Base-by-base conservation (phyloP, 805 yeast genomes). In the Barnettozyma pratensis region DNA sequence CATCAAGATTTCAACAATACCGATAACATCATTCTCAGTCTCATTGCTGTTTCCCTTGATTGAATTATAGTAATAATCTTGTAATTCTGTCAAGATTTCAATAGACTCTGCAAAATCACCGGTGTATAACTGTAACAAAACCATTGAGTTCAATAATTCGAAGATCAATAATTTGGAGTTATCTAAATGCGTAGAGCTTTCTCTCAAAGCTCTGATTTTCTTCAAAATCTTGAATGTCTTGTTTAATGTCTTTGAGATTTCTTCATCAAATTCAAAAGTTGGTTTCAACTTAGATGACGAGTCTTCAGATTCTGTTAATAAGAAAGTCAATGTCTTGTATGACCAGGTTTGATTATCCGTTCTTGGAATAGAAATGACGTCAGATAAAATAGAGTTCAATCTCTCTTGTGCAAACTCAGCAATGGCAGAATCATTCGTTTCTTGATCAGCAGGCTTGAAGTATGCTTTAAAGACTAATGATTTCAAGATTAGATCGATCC, bases 91-190 rank as follows among this genome's bases (percentile, higher is more conserved):
- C 36, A 92, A 70, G 14, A 88, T 81, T 34, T 80, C 72, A 6
- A 86, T 78, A 1, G 96, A 83, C 51, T 92, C 97, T 8, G 44
- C 37, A 6, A 81, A 63, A 45, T 76, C 89, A 27, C 91, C 95
- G 47, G 81, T 70, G 60, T 83, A 90, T 34, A 91, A 72, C 63
- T 89, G 96, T 11, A 92, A 61, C 26, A 90, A 65, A 4, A 84
- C 83, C 76, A 87, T 79, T 0, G 96, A 84, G 48, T 87, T 78
- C 41, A 92, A 69, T 36, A 87, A 68, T 64, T 89, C 95, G 59
- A 92, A 84, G 39, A 89, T 85, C 49, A 70, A 69, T 52, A 83
- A 62, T 55, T 79, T 77, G 0, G 65, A 51, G 38, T 54, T 58
- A 28, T 53, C 68, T 37, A 48, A 27, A 42, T 59, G 64, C 7